Percentiles rank a stretch among this genome's conserved stretches.
phyloP scores from a whole-genome alignment of 352 stramenopile genomes.

The Globisporangium polare region DNA sequence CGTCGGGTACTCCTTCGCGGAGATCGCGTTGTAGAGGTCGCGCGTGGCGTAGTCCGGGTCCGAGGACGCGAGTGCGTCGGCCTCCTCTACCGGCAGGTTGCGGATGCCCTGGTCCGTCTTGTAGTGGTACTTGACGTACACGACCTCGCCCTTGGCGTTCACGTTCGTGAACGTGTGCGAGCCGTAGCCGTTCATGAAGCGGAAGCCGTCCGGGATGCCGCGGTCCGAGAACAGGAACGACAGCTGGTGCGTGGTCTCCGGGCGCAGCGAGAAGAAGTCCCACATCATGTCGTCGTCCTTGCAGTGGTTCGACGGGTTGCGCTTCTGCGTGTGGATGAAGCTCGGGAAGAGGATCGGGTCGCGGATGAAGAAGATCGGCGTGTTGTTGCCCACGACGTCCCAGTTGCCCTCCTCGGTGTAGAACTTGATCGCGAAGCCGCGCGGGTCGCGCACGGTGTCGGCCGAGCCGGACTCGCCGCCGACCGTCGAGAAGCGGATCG shows the following conservation, averaged over 20 bases:
- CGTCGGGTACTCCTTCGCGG: constrained; percentile 65
- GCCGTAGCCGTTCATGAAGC: constrained; percentile 92
- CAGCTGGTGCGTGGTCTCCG: constrained; percentile 88
- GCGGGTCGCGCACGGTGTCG: constrained; percentile 85
- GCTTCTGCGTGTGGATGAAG: constrained; percentile 94
- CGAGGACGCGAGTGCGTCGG: constrained; percentile 49
- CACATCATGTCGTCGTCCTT: constrained; percentile 89
- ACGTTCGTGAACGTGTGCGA: constrained; percentile 91
- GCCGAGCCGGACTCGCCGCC: constrained; percentile 71
- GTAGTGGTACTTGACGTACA: constrained; percentile 94
- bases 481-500: constrained; percentile 84
- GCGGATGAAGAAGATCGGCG: constrained; percentile 93
- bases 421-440: constrained; percentile 93
- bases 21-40: constrained; percentile 91
- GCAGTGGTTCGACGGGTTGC: constrained; percentile 84
- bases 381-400: constrained; percentile 93
- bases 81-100: constrained; percentile 84
- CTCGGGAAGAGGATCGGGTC: constrained; percentile 90
- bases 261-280: constrained; percentile 92
- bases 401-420: constrained; percentile 94
- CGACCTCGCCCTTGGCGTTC: constrained; percentile 65
- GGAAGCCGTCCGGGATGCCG: constrained; percentile 85
- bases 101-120: constrained; percentile 90
- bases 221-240: constrained; percentile 88
- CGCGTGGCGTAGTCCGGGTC: constrained; percentile 89